Conservation (phyloP, 352 stramenopile genomes). For the Phytophthora litchii region DNA sequence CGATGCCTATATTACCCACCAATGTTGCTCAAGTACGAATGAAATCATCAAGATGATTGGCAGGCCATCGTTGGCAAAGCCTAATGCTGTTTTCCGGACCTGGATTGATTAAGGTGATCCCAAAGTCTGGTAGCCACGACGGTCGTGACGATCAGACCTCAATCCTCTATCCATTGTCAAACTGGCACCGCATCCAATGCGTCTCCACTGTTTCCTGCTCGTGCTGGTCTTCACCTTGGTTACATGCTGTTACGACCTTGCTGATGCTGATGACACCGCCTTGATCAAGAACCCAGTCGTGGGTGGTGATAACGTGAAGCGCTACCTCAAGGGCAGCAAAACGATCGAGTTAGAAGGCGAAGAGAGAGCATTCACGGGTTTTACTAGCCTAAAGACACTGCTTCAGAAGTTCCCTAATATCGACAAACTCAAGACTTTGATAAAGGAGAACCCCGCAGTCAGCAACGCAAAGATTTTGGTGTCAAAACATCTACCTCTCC, state of each 20-base stretch:
- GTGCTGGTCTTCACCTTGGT: conserved; percentile 13
- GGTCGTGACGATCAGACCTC: background rate
- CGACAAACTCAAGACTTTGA: conserved; percentile 6
- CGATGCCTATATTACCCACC: no score
- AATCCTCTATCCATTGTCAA: conserved; percentile 1
- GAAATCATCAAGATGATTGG: no score
- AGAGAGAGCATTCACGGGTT: conserved; percentile 12
- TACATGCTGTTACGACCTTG: conserved; percentile 3
- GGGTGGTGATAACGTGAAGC: background rate
- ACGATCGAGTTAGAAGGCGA: conserved; percentile 3
- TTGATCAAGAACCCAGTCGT: background rate
- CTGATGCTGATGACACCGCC: conserved; percentile 2
- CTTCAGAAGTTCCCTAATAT: conserved; percentile 6
- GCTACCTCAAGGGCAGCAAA: conserved; percentile 14
- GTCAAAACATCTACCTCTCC: background rate
- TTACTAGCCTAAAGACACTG: conserved; percentile 9
- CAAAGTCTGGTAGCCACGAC: no score
- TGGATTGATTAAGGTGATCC: no score
- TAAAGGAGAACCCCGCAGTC: conserved; percentile 2
- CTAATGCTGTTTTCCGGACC: no score
- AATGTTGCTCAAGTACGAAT: no score
- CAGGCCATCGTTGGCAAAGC: no score
- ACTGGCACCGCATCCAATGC: no score
- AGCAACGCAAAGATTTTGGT: conserved; percentile 3
- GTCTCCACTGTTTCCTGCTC: conserved; percentile 14